phyloP scores from a whole-genome alignment of 2,329 filamentous ascomycete species.

The Colletotrichum tropicale region DNA sequence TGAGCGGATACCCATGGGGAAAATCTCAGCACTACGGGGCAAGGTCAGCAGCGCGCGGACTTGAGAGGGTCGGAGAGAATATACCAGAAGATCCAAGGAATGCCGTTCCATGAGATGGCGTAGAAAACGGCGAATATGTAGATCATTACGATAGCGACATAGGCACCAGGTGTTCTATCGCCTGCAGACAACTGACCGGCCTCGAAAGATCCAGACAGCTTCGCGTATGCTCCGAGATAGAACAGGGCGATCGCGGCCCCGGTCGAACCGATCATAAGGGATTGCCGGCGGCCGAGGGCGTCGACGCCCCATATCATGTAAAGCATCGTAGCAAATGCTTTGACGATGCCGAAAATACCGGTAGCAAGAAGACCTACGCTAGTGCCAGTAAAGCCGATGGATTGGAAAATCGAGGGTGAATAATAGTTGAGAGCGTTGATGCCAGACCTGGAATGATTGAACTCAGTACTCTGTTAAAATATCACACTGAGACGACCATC shows the following conservation, averaged over 20 bases:
- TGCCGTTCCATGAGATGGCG: constrained; percentile 28
- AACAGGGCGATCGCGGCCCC: constrained; percentile 33
- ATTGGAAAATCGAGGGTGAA: constrained; percentile 65
- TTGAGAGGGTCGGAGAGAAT: constrained; percentile 43
- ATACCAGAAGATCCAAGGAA: constrained; percentile 27
- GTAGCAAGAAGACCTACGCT: constrained; percentile 65
- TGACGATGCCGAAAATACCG: constrained; percentile 69
- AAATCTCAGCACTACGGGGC: constrained; percentile 1
- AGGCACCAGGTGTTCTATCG: constrained; percentile 13
- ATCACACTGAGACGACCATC: accelerated
- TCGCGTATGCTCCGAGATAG: constrained; percentile 28
- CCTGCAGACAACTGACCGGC: not conserved
- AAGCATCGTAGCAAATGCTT: constrained; percentile 33
- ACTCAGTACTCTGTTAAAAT: not conserved
- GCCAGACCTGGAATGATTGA: not conserved
- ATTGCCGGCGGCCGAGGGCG: constrained; percentile 23
- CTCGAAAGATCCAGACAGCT: constrained; percentile 22
- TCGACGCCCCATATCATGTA: constrained; percentile 24
- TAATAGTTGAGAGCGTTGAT: constrained; percentile 29
- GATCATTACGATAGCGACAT: constrained; percentile 29
- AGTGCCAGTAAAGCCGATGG: constrained; percentile 63
- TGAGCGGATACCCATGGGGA: constrained; percentile 26
- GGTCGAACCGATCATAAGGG: constrained; percentile 25
- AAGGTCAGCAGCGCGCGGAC: not conserved
- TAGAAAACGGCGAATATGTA: constrained; percentile 28